Evolutionary conservation across 2,329 filamentous ascomycete species (phyloP).

Genomic region (Verticillium isaacii): DNA sequence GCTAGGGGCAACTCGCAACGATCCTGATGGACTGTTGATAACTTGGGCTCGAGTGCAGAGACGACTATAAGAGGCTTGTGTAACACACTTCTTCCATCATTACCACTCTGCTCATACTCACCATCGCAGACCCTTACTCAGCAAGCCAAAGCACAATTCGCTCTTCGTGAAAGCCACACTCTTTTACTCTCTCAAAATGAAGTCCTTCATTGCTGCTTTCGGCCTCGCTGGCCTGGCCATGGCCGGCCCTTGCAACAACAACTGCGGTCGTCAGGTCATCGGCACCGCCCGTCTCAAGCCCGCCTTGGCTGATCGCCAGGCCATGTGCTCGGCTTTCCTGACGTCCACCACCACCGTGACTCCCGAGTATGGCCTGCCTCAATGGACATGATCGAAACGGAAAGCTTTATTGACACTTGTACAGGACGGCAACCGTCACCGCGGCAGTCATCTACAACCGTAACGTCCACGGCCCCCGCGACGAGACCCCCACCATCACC

Average conservation of each 20-base stretch:
- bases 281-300: conserved; percentile 2
- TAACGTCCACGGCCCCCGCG: conserved; percentile 3
- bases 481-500: background rate
- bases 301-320: conserved; percentile 1
- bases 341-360: conserved; percentile 3
- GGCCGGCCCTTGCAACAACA: conserved; percentile 9
- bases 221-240: background rate
- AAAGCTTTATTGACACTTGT: background rate
- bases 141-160: background rate
- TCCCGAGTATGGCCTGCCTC: conserved; percentile 1
- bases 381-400: background rate
- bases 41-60: background rate
- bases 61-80: background rate
- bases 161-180: background rate
- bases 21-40: background rate
- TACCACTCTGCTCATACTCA: background rate
- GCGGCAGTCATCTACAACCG: background rate
- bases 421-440: conserved; percentile 3
- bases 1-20: background rate
- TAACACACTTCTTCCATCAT: background rate
- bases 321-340: conserved; percentile 8
- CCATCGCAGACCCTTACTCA: background rate
- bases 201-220: background rate
- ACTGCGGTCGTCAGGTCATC: conserved; percentile 8
- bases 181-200: background rate